Conservation (phyloP, 75 land plant genomes). For the Isoetes taiwanensis region DNA sequence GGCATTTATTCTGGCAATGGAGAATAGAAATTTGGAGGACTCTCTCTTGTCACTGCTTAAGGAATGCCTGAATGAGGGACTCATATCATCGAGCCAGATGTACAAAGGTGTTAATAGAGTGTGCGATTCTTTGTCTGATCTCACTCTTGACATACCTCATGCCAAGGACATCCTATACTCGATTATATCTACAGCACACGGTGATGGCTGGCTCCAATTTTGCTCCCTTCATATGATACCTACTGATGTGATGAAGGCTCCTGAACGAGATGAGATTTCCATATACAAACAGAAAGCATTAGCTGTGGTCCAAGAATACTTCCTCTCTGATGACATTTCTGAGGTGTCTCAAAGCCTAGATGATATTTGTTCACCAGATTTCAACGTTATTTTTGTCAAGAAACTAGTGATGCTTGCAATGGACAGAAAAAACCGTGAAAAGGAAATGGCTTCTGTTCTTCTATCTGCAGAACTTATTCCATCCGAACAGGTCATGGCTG, state of each 20-base stretch:
- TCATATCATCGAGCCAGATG: constrained; percentile 2
- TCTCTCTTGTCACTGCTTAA: neutral
- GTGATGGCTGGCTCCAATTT: neutral
- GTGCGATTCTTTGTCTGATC: neutral
- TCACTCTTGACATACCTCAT: neutral
- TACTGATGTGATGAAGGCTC: too few relatives aligned
- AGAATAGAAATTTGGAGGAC: neutral
- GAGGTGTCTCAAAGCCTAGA: constrained; percentile 27
- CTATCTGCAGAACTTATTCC: constrained; percentile 21
- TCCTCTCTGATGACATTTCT: constrained; percentile 30
- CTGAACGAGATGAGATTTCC: too few relatives aligned
- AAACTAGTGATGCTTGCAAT: constrained; percentile 39
- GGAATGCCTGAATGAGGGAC: neutral
- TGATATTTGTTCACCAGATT: constrained; percentile 3
- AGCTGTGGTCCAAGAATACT: constrained; percentile 37
- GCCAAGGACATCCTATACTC: neutral
- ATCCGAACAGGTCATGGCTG: constrained; percentile 20
- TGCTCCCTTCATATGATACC: too few relatives aligned
- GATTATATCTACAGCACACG: neutral
- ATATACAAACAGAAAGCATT: constrained; percentile 12
- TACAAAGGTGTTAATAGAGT: neutral
- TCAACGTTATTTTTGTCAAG: constrained; percentile 38
- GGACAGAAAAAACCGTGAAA: constrained; percentile 47
- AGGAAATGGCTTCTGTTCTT: constrained; percentile 44
- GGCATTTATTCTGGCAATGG: neutral